Base-by-base conservation (phyloP, 2,329 filamentous ascomycete genomes). In the Calonectria henricotiae region DNA sequence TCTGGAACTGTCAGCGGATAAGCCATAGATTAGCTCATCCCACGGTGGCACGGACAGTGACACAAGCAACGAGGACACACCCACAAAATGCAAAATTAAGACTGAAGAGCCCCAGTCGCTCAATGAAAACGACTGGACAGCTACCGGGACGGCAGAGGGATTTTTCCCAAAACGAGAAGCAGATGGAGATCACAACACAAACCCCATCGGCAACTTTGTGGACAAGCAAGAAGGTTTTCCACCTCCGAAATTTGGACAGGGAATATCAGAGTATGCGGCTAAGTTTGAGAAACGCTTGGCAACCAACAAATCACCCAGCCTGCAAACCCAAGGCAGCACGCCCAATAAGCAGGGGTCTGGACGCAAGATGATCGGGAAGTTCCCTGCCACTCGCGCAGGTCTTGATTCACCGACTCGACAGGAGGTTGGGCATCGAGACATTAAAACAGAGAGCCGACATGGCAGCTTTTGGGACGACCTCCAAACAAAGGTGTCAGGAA, bases 401-500 rank as follows among this genome's bases (percentile, higher is more conserved):
- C 8, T 27, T 11, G 13, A 58, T 58, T 39, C 35, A 8, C 32
- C 20, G 11, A 23, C 20, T 58, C 32, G 12, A 9, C 51, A 20
- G 12, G 74, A 78, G 49, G 61, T 76, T 13, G n/a, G 54, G 13
- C 58, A 66, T 39, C 74, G 69, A 11, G 73, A 71, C 9, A 68
- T 75, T 65, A 70, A 68, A 43, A 67, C 66, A 12, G 69, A 65
- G 25, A 62, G 3, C 9, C 75, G 75, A 46, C 71, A 72, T 60
- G 63, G 43, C 44, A 77, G 74, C 55, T 76, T 78, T 55, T 77
- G 76, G 76, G 76, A 76, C 68, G 75, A 77, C 32, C 67, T 78
- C 25, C 75, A 62, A 5, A 76, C 75, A 70, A 71, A 67, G 46
- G 67, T 75, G 35, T 77, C 77, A 5, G 63, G 35, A 9, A 54